Evolutionary conservation across 2,329 filamentous ascomycete genomes (phyloP).

Genomic region (Dothideomycetes sp.): DNA sequence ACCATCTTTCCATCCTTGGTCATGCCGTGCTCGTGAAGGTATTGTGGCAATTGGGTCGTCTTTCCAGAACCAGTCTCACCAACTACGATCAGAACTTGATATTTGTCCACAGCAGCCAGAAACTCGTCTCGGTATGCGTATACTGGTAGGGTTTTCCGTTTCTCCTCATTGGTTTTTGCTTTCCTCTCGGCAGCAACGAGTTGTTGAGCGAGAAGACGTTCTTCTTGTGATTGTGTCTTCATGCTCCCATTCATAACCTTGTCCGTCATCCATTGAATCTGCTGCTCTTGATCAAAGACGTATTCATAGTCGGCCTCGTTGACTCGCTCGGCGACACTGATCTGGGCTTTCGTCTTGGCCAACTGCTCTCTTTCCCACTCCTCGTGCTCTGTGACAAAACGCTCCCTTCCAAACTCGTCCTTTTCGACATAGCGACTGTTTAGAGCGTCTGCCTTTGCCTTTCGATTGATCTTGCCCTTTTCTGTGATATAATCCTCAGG

Average conservation of each 20-base stretch:
- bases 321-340: conserved; percentile 62
- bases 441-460: conserved; percentile 79
- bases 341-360: conserved; percentile 78
- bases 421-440: conserved; percentile 85
- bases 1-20: conserved; percentile 78
- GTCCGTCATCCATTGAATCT: conserved; percentile 76
- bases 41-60: conserved; percentile 90
- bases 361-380: conserved; percentile 92
- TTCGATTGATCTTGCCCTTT: conserved; percentile 78
- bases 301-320: conserved; percentile 83
- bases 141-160: conserved; percentile 80
- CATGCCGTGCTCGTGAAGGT: conserved; percentile 82
- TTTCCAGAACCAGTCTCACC: conserved; percentile 94
- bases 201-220: conserved; percentile 68
- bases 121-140: conserved; percentile 82
- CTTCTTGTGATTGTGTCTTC: conserved; percentile 60
- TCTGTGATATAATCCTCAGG: conserved; percentile 94
- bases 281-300: conserved; percentile 81
- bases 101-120: conserved; percentile 72
- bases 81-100: conserved; percentile 84
- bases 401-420: conserved; percentile 79
- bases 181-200: conserved; percentile 84
- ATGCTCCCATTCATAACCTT: conserved; percentile 62
- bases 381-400: conserved; percentile 86
- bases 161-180: conserved; percentile 81